A percentile compares a stretch with the other conserved stretches of the same genome.
Evolutionary conservation across 768 basidiomycete species (phyloP).

Genomic region (Lentinula guzmanii): DNA sequence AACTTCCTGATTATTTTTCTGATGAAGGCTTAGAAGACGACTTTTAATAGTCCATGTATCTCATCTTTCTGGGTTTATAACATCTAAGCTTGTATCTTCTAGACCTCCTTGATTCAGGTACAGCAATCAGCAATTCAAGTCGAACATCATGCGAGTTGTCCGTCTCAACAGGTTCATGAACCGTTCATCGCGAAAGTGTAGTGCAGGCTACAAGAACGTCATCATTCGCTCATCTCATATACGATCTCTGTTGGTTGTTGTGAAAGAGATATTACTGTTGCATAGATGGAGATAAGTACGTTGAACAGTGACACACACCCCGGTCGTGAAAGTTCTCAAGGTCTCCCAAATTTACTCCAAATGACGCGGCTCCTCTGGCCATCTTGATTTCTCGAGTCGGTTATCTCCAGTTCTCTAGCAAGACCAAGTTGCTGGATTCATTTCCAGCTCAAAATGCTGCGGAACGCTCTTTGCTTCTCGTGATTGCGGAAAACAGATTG

Average conservation of each 20-base stretch:
- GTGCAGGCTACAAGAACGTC: background rate
- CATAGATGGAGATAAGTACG: background rate
- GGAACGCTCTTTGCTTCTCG: background rate
- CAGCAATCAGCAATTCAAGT: too few relatives aligned
- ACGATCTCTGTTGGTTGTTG: background rate
- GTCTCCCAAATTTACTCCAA: background rate
- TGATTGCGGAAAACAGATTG: background rate
- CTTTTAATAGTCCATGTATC: background rate
- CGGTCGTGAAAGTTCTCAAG: background rate
- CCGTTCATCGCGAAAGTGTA: too few relatives aligned
- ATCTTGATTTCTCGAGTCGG: background rate
- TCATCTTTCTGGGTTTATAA: background rate
- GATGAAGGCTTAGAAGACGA: constrained; percentile 20
- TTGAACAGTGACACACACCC: background rate
- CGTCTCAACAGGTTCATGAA: too few relatives aligned
- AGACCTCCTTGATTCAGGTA: background rate
- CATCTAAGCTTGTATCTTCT: background rate
- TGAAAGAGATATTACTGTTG: background rate
- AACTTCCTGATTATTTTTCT: constrained; percentile 58
- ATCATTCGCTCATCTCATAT: background rate
- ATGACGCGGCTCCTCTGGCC: background rate
- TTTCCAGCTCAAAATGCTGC: background rate
- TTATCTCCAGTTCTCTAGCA: background rate
- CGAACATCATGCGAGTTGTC: too few relatives aligned
- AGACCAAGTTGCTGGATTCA: too few relatives aligned